Conservation (phyloP, 2,329 filamentous ascomycete genomes). For the Scedosporium aurantiacum region DNA sequence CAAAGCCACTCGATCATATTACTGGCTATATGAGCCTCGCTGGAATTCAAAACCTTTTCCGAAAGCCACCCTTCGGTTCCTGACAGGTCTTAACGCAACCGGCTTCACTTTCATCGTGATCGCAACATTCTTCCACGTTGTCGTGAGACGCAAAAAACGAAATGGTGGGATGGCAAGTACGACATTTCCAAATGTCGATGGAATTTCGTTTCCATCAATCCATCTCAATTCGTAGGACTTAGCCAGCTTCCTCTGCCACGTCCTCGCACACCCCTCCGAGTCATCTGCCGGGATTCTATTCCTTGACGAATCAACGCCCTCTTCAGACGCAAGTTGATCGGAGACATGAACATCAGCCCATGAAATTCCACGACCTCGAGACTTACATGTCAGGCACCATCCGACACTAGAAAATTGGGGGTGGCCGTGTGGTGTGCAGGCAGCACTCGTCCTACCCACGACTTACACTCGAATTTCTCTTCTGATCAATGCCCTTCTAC, state of each 20-base stretch:
- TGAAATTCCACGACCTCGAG: not conserved
- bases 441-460: not conserved
- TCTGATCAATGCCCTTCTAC: too few relatives aligned
- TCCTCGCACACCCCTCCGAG: too few relatives aligned
- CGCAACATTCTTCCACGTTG: not conserved
- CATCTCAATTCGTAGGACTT: not conserved
- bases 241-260: not conserved
- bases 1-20: too few relatives aligned
- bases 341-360: not conserved
- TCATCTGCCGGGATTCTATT: not conserved
- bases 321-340: not conserved
- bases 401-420: not conserved
- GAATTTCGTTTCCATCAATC: not conserved
- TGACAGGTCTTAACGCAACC: too few relatives aligned
- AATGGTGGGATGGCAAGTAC: not conserved
- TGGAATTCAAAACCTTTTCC: too few relatives aligned
- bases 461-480: not conserved
- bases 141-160: not conserved
- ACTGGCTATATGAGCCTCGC: too few relatives aligned
- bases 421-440: not conserved
- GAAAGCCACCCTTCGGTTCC: too few relatives aligned
- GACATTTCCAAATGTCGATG: not conserved
- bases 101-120: too few relatives aligned
- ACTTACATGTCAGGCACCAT: slow-evolving; percentile 1
- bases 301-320: not conserved